Percentiles rank a stretch among this genome's conserved stretches.
These are phyloP conservation scores for Paramecium octaurelia DNA, from an alignment of 73 alveolate species.

Conservation along the genomic window DNA sequence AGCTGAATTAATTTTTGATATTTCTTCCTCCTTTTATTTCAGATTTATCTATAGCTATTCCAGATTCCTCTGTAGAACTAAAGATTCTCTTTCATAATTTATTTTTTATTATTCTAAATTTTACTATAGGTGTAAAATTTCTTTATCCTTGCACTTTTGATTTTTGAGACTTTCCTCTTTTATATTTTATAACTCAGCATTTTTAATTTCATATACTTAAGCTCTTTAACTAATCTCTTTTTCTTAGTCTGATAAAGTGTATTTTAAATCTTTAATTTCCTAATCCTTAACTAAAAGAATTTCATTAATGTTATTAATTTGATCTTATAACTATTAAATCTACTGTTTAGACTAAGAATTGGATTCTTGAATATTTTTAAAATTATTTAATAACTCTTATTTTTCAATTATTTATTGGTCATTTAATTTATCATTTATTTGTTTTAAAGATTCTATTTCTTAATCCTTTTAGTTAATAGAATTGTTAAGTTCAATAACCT, in stretches of 20 bases:
- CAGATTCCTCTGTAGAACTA: neutral
- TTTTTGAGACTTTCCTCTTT: neutral
- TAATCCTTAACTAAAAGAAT: neutral
- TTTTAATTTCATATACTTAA: no score
- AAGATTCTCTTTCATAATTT: neutral
- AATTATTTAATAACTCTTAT: neutral
- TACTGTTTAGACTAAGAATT: neutral
- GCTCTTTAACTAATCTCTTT: neutral
- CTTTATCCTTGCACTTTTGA: neutral
- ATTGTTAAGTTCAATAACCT: neutral
- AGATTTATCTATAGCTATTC: neutral
- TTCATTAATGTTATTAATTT: neutral
- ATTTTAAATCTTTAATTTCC: neutral
- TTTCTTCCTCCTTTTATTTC: neutral
- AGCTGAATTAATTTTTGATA: no score
- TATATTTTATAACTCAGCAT: no score
- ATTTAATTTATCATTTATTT: neutral
- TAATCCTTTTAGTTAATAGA: neutral
- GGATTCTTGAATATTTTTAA: neutral
- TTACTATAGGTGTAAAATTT: neutral
- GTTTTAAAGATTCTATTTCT: neutral
- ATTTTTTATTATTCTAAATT: neutral
- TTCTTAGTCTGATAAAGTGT: neutral
- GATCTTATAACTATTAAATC: neutral
- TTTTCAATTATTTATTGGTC: neutral